Evolutionary conservation across 192 early-diverging fungal species (phyloP).

Genomic region (Coemansia sp.): DNA sequence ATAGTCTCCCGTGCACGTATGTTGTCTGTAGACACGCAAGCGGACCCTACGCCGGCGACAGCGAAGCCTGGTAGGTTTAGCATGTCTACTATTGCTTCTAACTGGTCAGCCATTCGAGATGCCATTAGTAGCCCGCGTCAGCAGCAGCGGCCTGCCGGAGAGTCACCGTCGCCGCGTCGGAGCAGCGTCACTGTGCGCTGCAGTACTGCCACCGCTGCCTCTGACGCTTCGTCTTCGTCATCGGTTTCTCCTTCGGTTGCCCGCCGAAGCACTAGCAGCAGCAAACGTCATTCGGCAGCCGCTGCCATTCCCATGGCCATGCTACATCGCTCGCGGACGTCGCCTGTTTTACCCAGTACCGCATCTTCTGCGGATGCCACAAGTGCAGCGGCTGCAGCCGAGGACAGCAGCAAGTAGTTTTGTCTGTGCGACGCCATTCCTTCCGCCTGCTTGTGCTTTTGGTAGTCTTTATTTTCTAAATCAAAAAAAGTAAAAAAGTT

Average conservation of each 20-base stretch:
- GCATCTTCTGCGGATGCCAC: no score
- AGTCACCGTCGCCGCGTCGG: conserved; percentile 3
- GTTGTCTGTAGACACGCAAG: conserved; percentile 15
- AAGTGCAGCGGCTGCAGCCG: no score
- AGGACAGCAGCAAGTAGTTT: background rate
- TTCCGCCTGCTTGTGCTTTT: no score
- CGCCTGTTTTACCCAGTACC: conserved; percentile 3
- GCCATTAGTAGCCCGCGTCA: conserved; percentile 39
- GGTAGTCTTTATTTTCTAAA: background rate
- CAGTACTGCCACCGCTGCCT: conserved; percentile 1
- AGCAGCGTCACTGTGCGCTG: conserved; percentile 17
- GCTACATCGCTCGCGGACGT: conserved; percentile 50
- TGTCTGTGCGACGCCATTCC: no score
- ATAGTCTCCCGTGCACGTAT: conserved; percentile 14
- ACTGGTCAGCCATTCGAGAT: conserved; percentile 39
- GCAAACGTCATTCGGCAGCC: conserved; percentile 10
- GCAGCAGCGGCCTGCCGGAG: conserved; percentile 6
- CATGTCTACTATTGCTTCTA: conserved; percentile 39
- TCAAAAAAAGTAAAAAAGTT: no score
- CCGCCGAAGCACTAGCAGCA: conserved; percentile 5
- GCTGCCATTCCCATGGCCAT: conserved; percentile 34
- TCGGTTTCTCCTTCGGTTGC: conserved; percentile 6
- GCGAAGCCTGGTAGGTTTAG: conserved; percentile 24
- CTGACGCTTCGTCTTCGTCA: background rate
- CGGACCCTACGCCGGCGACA: background rate